Evolutionary conservation across 768 basidiomycete species (phyloP).

Genomic region (Tephrocybe rancida): DNA sequence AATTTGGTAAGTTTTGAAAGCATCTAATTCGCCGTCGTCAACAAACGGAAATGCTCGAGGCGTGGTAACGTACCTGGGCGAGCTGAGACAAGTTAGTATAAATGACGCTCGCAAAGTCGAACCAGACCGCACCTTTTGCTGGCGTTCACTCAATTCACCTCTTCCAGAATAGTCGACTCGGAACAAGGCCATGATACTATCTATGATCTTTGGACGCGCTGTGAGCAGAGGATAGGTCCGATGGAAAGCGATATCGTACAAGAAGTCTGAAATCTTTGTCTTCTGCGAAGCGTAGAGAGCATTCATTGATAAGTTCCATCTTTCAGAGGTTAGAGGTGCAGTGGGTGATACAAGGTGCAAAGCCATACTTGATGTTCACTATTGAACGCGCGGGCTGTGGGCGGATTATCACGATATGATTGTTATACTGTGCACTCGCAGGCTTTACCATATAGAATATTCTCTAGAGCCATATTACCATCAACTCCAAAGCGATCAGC

Average conservation of each 20-base stretch:
- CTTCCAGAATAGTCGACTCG: slow-evolving; percentile 91
- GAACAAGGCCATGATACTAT: slow-evolving; percentile 97
- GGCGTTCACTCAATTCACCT: slow-evolving; percentile 92
- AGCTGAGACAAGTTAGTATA: slow-evolving; percentile 49
- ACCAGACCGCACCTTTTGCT: slow-evolving; percentile 68
- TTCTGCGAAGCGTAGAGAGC: slow-evolving; percentile 85
- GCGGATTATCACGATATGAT: slow-evolving; percentile 12
- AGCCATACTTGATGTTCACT: slow-evolving; percentile 82
- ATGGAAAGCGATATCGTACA: slow-evolving; percentile 33
- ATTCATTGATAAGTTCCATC: slow-evolving; percentile 94
- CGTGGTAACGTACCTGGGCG: slow-evolving; percentile 60
- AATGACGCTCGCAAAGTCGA: not conserved
- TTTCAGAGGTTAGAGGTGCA: slow-evolving; percentile 26
- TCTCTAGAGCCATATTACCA: slow-evolving; percentile 82
- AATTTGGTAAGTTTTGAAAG: slow-evolving; percentile 89
- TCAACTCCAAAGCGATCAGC: slow-evolving; percentile 96
- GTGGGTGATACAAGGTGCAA: not conserved
- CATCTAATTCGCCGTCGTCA: slow-evolving; percentile 58
- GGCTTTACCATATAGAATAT: slow-evolving; percentile 80
- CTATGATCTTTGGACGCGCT: slow-evolving; percentile 67
- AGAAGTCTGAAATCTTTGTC: slow-evolving; percentile 82
- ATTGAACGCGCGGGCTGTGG: slow-evolving; percentile 81
- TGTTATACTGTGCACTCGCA: not conserved
- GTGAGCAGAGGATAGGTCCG: slow-evolving; percentile 12
- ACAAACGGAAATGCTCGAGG: not conserved